Percentiles rank a stretch among this genome's conserved stretches.
phyloP scores from a whole-genome alignment of 2,329 filamentous ascomycete species.

The Coleophoma cylindrospora region DNA sequence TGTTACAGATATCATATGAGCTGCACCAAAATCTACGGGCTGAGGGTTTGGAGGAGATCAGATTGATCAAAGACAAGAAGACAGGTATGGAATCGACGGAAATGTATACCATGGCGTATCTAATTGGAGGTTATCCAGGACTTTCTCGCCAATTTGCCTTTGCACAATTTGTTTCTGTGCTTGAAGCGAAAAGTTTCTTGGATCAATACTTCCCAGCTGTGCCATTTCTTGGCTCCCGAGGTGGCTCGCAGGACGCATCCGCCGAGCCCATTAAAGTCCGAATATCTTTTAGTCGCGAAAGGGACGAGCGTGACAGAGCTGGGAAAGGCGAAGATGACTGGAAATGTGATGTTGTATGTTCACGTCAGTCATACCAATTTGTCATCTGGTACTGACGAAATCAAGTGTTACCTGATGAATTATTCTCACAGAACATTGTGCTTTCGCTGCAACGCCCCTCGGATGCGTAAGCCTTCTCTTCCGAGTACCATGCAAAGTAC shows the following conservation, averaged over 20 bases:
- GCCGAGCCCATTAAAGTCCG: slow-evolving; percentile 30
- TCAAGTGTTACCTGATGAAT: slow-evolving; percentile 49
- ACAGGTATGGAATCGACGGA: slow-evolving; percentile 37
- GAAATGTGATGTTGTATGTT: slow-evolving; percentile 46
- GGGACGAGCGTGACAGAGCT: slow-evolving; percentile 40
- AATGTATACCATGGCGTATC: slow-evolving; percentile 2
- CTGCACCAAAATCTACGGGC: slow-evolving; percentile 44
- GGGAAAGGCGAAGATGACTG: slow-evolving; percentile 47
- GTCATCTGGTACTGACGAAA: slow-evolving; percentile 1
- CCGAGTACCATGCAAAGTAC: too few relatives aligned
- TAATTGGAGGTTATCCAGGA: slow-evolving; percentile 29
- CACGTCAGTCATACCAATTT: not conserved
- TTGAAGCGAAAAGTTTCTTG: slow-evolving; percentile 45
- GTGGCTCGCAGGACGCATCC: slow-evolving; percentile 33
- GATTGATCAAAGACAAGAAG: slow-evolving; percentile 52
- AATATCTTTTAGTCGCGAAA: slow-evolving; percentile 47
- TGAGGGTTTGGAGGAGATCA: slow-evolving; percentile 48
- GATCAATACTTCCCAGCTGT: slow-evolving; percentile 45
- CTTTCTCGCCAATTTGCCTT: slow-evolving; percentile 51
- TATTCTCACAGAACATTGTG: slow-evolving; percentile 50
- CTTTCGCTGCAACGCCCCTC: slow-evolving; percentile 51
- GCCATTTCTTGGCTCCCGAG: slow-evolving; percentile 39
- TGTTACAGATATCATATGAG: slow-evolving; percentile 49
- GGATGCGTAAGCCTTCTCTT: slow-evolving; percentile 37
- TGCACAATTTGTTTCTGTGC: slow-evolving; percentile 44